Conservation (phyloP, 225 moss, liverwort and hornwort species). For the Marchantia paleacea region DNA sequence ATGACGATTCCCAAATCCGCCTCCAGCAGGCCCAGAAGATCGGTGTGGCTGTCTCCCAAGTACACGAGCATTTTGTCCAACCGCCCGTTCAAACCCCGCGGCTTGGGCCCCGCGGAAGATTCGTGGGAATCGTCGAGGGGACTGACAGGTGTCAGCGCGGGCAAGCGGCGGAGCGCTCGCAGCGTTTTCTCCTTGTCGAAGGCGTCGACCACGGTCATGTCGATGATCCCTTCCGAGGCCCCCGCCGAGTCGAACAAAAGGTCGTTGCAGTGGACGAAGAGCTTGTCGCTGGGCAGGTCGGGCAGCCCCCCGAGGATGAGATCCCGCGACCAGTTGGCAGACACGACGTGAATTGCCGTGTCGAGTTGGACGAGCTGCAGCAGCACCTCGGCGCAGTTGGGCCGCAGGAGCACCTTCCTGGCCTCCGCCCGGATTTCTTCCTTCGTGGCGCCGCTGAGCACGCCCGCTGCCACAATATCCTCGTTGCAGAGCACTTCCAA, state of each 20-base stretch:
- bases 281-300: slow-evolving; percentile 24
- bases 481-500: slow-evolving; percentile 41
- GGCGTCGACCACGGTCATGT: slow-evolving; percentile 42
- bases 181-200: slow-evolving; percentile 52
- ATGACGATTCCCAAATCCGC: slow-evolving; percentile 53
- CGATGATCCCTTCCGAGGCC: slow-evolving; percentile 28
- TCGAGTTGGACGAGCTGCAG: slow-evolving; percentile 30
- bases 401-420: slow-evolving; percentile 31
- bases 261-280: slow-evolving; percentile 49
- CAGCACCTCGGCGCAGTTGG: slow-evolving; percentile 30
- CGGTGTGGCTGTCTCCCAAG: slow-evolving; percentile 50
- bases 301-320: slow-evolving; percentile 45
- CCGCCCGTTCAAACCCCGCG: not conserved
- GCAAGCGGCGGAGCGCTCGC: slow-evolving; percentile 29
- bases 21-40: slow-evolving; percentile 45
- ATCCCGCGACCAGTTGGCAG: slow-evolving; percentile 57
- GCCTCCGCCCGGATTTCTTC: slow-evolving; percentile 38
- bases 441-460: slow-evolving; percentile 35
- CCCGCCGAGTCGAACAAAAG: slow-evolving; percentile 36
- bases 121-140: not conserved
- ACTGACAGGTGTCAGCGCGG: not conserved
- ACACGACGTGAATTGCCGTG: slow-evolving; percentile 41
- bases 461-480: slow-evolving; percentile 36
- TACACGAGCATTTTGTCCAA: slow-evolving; percentile 41
- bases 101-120: not conserved